A percentile compares a stretch with the other conserved stretches of the same genome.
phyloP scores from a whole-genome alignment of 2,329 filamentous ascomycete species.

The Aspergillus oerlinghausenensis region DNA sequence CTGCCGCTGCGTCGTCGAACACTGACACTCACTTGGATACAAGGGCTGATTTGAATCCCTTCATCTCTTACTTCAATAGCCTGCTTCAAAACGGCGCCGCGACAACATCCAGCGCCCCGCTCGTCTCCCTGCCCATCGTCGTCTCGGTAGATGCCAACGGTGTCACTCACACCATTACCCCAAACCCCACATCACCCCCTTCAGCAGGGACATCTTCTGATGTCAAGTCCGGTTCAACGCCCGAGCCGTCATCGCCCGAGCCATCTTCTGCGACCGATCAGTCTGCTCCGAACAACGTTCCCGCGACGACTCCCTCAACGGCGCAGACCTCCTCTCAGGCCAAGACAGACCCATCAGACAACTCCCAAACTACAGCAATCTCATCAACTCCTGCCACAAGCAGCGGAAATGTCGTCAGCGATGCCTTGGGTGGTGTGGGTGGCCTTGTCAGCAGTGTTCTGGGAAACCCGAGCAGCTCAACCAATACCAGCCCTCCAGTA shows the following conservation, averaged over 20 bases:
- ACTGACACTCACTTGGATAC: neutral
- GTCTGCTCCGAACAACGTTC: neutral
- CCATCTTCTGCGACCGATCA: neutral
- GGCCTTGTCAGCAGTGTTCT: neutral
- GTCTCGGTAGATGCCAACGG: conserved; percentile 20
- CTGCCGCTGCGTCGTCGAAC: neutral
- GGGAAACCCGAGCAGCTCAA: neutral
- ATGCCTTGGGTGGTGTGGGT: neutral
- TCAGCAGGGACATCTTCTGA: neutral
- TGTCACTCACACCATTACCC: conserved; percentile 21
- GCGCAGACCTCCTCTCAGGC: neutral
- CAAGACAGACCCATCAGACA: neutral
- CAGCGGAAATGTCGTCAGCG: neutral
- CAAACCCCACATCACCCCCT: neutral
- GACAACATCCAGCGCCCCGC: neutral
- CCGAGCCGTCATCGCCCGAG: no score
- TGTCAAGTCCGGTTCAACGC: neutral
- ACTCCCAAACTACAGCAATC: neutral
- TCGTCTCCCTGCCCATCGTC: conserved; percentile 17
- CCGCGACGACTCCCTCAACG: neutral
- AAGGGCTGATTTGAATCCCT: neutral
- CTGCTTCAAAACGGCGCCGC: neutral
- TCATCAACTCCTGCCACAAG: neutral
- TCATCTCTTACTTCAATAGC: neutral
- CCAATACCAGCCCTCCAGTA: neutral